Conservation (phyloP, 1,139 yeast species). For the Saccharomyces pastorianus region DNA sequence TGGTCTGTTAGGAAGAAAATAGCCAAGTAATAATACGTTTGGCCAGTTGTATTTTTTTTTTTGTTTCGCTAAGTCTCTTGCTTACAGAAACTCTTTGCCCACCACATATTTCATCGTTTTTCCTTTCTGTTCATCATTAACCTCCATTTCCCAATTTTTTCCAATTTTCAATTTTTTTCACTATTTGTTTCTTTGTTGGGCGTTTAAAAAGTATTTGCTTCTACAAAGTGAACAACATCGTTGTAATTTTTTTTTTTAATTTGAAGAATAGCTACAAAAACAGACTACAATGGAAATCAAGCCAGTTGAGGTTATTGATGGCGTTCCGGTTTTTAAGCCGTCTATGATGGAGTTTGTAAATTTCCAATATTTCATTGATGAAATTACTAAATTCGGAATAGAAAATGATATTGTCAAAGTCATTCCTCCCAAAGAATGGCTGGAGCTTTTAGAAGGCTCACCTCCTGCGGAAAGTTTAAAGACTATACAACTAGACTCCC, state of each 20-base stretch:
- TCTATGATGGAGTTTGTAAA: slow-evolving; percentile 54
- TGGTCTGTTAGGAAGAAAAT: not conserved
- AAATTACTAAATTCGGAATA: slow-evolving; percentile 67
- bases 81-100: not conserved
- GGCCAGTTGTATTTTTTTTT: not conserved
- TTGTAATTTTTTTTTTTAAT: not conserved
- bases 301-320: slow-evolving; percentile 41
- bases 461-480: slow-evolving; percentile 20
- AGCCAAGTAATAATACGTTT: not conserved
- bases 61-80: not conserved
- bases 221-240: not conserved
- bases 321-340: slow-evolving; percentile 53
- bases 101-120: not conserved
- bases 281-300: slow-evolving; percentile 1
- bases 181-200: not conserved
- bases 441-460: slow-evolving; percentile 17
- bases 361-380: slow-evolving; percentile 55
- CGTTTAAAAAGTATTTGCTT: not conserved
- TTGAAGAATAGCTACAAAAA: not conserved
- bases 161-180: not conserved
- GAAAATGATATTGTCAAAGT: slow-evolving; percentile 67
- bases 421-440: slow-evolving; percentile 70
- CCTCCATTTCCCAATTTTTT: not conserved
- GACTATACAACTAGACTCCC: slow-evolving; percentile 45
- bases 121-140: not conserved